These are phyloP conservation scores for Penicillium chermesinum DNA, from an alignment of 495 filamentous ascomycete genomes.

Conservation along the genomic window DNA sequence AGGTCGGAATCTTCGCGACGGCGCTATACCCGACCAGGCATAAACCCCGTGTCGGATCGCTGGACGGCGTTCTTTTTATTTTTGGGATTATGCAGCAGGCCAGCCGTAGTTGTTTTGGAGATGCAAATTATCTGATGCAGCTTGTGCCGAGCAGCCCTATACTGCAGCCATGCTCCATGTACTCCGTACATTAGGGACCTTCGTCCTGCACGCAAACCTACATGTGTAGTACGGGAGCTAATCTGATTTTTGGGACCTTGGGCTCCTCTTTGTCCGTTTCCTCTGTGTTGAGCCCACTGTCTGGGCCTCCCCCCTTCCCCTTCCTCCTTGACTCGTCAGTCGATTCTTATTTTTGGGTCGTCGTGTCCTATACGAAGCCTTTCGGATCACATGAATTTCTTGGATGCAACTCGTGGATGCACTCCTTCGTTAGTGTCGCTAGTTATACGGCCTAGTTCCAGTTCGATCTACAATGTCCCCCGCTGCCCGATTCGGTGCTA, in stretches of 20 bases:
- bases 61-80: background rate
- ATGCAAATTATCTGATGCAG: no score
- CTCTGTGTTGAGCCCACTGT: no score
- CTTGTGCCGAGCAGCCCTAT: no score
- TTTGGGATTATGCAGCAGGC: no score
- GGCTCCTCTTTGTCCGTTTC: no score
- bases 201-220: background rate
- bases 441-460: background rate
- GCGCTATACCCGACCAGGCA: background rate
- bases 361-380: background rate
- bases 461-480: background rate
- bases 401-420: background rate
- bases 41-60: constrained; percentile 12
- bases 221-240: background rate
- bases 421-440: background rate
- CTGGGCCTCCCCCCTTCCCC: no score
- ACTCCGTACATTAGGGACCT: no score
- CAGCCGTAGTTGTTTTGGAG: no score
- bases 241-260: no score
- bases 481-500: no score
- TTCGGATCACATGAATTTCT: background rate
- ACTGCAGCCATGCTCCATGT: no score
- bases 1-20: constrained; percentile 4
- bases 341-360: background rate
- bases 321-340: no score